Conservation (phyloP, 2,329 filamentous ascomycete species). For the Nakataea oryzae region DNA sequence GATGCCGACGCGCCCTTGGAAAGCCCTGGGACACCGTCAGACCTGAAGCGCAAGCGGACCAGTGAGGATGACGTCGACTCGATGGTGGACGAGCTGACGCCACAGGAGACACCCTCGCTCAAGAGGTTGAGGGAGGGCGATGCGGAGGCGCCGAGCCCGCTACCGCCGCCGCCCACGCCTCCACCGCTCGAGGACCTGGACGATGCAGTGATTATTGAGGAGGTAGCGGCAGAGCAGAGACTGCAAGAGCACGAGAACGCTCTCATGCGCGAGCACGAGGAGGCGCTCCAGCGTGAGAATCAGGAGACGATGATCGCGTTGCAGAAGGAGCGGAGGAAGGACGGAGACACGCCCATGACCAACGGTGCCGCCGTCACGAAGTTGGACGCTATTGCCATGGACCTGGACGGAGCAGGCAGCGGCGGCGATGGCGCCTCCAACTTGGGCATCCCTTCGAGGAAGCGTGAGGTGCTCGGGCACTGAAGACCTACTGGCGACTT, state of each 20-base stretch:
- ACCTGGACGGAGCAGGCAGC: neutral
- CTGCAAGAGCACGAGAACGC: conserved; percentile 40
- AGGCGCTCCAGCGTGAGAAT: conserved; percentile 24
- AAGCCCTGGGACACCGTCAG: conserved; percentile 23
- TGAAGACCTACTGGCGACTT: neutral
- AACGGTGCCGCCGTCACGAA: neutral
- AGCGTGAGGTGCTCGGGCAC: neutral
- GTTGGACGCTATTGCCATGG: neutral
- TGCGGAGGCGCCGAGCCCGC: conserved; percentile 19
- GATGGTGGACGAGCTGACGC: conserved; percentile 31
- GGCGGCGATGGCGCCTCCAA: neutral
- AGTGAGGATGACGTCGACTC: conserved; percentile 24
- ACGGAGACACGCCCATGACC: neutral
- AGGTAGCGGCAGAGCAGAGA: conserved; percentile 30
- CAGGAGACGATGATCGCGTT: conserved; percentile 23
- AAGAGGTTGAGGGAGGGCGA: conserved; percentile 38
- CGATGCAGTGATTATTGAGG: conserved; percentile 18
- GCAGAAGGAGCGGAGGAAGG: neutral
- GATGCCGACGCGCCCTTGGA: neutral
- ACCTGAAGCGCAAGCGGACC: conserved; percentile 56
- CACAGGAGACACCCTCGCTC: conserved; percentile 43
- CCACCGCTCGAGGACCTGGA: conserved; percentile 25
- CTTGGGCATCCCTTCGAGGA: neutral
- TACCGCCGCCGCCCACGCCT: conserved; percentile 35
- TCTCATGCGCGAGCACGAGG: conserved; percentile 21